Conservation (phyloP, 2,329 filamentous ascomycete genomes). For the Chlorencoelia australis region DNA sequence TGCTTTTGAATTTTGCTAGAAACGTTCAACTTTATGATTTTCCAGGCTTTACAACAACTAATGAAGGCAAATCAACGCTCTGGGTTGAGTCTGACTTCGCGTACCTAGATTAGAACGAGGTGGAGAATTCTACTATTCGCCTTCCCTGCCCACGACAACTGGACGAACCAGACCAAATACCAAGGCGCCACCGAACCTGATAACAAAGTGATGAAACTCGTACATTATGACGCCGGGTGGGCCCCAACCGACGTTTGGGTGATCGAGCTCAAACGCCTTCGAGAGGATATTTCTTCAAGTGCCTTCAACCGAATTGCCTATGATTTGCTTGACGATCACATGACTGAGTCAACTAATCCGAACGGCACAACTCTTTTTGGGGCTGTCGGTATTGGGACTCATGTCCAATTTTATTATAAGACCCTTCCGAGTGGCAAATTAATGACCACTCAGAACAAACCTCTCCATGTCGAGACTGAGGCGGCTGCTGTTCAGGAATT, state of each 20-base stretch:
- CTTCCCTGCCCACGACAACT: neutral
- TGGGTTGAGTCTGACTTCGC: too few species aligned
- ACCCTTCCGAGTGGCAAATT: slow-evolving; percentile 1
- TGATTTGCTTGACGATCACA: slow-evolving; percentile 4
- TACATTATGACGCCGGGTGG: neutral
- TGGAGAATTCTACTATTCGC: too few species aligned
- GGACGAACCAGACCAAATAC: neutral
- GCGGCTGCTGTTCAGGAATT: slow-evolving; percentile 1
- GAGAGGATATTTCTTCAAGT: neutral
- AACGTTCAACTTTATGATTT: too few species aligned
- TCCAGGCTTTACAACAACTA: too few species aligned
- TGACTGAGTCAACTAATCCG: slow-evolving; percentile 3
- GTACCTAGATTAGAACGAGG: too few species aligned
- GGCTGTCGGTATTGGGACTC: slow-evolving; percentile 2
- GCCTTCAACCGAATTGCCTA: slow-evolving; percentile 2
- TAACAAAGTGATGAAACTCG: neutral
- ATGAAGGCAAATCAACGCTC: too few species aligned
- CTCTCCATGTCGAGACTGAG: slow-evolving; percentile 3
- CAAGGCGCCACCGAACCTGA: neutral
- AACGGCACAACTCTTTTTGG: slow-evolving; percentile 2
- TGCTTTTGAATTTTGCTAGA: too few species aligned
- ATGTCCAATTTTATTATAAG: slow-evolving; percentile 1
- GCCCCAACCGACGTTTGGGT: neutral
- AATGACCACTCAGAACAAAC: neutral
- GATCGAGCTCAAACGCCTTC: slow-evolving; percentile 2